These are phyloP conservation scores for Hibiscus mutabilis DNA, from an alignment of 345 rosid species.

Conservation along the genomic window DNA sequence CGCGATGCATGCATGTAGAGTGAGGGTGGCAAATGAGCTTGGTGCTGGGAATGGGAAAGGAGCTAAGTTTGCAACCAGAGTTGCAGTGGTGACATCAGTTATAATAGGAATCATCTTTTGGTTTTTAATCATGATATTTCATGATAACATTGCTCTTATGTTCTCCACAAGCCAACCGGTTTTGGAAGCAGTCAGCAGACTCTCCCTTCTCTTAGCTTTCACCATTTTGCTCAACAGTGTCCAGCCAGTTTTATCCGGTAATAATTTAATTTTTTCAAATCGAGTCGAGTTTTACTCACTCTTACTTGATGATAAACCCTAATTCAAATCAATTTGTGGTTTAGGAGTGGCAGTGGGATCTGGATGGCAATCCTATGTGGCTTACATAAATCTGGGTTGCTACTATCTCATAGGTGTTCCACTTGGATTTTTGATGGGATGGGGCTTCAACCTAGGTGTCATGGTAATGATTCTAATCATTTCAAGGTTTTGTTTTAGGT, in stretches of 20 bases:
- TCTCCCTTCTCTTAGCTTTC: conserved; percentile 61
- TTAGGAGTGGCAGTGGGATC: conserved; percentile 94
- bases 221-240: conserved; percentile 79
- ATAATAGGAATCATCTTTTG: conserved; percentile 56
- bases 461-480: conserved; percentile 35
- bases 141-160: conserved; percentile 39
- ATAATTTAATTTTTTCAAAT: too few relatives aligned
- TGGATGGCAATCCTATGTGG: conserved; percentile 91
- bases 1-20: conserved; percentile 36
- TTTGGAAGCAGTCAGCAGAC: conserved; percentile 44
- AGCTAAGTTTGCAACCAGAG: conserved; percentile 64
- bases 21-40: conserved; percentile 82
- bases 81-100: conserved; percentile 50
- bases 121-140: conserved; percentile 36
- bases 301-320: neutral
- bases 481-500: too few relatives aligned
- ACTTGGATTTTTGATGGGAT: conserved; percentile 78
- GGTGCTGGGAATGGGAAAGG: conserved; percentile 89
- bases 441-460: conserved; percentile 69
- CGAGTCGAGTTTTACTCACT: neutral
- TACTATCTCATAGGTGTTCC: conserved; percentile 74
- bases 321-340: neutral
- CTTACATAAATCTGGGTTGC: conserved; percentile 84
- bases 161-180: conserved; percentile 58
- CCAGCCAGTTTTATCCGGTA: conserved; percentile 85